These are phyloP conservation scores for Paecilomyces sp. DNA, from an alignment of 2,329 filamentous ascomycete genomes.

Conservation along the genomic window DNA sequence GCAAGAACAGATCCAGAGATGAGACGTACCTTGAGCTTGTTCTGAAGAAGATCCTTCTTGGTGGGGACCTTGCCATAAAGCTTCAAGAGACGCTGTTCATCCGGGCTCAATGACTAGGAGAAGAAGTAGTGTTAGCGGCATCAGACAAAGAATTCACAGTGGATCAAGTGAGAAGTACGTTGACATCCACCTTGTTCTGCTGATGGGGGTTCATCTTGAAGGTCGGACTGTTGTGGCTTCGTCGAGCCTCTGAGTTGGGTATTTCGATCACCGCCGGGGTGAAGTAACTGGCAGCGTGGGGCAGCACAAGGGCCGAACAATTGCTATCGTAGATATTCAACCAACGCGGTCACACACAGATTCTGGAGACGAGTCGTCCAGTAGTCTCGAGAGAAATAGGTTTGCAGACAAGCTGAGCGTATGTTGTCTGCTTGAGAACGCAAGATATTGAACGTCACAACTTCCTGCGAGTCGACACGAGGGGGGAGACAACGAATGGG, in stretches of 20 bases:
- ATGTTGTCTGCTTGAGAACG: background rate
- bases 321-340: background rate
- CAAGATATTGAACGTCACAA: background rate
- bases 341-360: background rate
- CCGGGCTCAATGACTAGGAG: slow-evolving; percentile 73
- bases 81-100: slow-evolving; percentile 93
- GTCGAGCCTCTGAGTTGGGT: background rate
- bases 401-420: background rate
- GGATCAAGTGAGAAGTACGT: slow-evolving; percentile 55
- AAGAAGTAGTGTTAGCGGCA: slow-evolving; percentile 6
- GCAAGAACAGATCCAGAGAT: background rate
- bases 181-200: slow-evolving; percentile 97
- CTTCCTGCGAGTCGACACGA: background rate
- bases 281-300: background rate
- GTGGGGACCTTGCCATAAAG: slow-evolving; percentile 97
- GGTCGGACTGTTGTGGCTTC: background rate
- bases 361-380: background rate
- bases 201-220: slow-evolving; percentile 84
- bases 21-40: slow-evolving; percentile 74
- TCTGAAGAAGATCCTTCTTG: slow-evolving; percentile 92
- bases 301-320: background rate
- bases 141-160: background rate
- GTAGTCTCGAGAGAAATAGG: background rate
- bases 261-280: background rate
- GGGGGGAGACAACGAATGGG: background rate